Evolutionary conservation across 257 asterid genomes (phyloP).

Genomic region (Capsicum chinense): DNA sequence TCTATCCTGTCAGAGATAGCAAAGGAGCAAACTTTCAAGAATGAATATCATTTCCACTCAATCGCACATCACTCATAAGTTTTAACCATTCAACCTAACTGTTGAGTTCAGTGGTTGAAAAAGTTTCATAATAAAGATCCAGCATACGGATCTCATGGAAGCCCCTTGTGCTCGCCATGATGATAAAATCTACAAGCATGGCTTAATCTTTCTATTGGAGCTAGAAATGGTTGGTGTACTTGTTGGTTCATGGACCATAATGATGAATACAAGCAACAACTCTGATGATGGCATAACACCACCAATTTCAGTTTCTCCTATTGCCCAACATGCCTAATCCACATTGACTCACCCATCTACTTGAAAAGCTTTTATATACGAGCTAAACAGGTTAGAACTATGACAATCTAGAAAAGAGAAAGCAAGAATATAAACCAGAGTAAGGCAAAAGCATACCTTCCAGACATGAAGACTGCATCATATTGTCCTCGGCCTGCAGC

Average conservation of each 20-base stretch:
- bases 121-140: neutral
- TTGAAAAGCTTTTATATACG: neutral
- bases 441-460: conserved; percentile 57
- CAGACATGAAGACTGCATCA: conserved; percentile 94
- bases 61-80: neutral
- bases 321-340: neutral
- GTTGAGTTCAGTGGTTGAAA: neutral
- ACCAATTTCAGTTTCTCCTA: neutral
- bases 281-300: neutral
- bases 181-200: neutral
- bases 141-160: neutral
- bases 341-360: neutral
- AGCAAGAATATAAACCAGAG: conserved; percentile 18
- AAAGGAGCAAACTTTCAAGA: neutral
- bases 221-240: too few species aligned
- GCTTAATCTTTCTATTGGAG: neutral
- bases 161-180: neutral
- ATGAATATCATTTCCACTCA: neutral
- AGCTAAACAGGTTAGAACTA: neutral
- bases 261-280: too few species aligned
- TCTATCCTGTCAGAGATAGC: too few species aligned
- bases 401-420: neutral
- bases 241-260: neutral
- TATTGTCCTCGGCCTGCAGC: conserved; percentile 91
- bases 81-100: neutral